Conservation (phyloP, 2,329 filamentous ascomycete genomes). For the Penicillium sp. region DNA sequence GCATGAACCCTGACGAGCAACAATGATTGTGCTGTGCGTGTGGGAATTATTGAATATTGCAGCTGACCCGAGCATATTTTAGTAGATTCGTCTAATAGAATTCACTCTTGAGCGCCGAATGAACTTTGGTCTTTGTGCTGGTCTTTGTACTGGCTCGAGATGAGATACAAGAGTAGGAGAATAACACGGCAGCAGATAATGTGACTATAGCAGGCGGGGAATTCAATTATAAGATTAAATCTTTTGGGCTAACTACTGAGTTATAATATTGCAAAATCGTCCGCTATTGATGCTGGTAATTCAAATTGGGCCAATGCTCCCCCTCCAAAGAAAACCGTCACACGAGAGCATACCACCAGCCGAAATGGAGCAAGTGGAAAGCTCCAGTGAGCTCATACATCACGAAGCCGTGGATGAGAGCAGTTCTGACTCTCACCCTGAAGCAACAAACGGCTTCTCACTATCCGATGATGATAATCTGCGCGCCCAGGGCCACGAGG, state of each 20-base stretch:
- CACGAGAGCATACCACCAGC: background rate
- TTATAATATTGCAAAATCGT: background rate
- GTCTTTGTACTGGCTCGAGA: background rate
- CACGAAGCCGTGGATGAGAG: background rate
- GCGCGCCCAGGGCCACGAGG: background rate
- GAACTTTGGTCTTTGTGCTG: no score
- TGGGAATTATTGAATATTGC: background rate
- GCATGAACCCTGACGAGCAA: slow-evolving; percentile 23
- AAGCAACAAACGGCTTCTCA: background rate
- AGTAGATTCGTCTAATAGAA: background rate
- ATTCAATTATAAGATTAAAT: background rate
- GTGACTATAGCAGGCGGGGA: background rate
- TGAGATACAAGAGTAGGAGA: no score
- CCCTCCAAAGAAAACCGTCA: background rate
- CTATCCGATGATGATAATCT: slow-evolving; percentile 4
- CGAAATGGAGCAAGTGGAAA: background rate
- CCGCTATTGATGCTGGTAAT: background rate
- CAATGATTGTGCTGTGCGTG: background rate
- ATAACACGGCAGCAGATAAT: background rate
- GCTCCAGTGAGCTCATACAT: background rate
- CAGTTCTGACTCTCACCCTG: background rate
- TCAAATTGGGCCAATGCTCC: background rate
- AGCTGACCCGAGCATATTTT: background rate
- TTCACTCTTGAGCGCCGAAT: background rate
- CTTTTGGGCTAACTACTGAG: background rate